Conservation (phyloP, 164 flowering plant genomes). For the Tinospora cordifolia region DNA sequence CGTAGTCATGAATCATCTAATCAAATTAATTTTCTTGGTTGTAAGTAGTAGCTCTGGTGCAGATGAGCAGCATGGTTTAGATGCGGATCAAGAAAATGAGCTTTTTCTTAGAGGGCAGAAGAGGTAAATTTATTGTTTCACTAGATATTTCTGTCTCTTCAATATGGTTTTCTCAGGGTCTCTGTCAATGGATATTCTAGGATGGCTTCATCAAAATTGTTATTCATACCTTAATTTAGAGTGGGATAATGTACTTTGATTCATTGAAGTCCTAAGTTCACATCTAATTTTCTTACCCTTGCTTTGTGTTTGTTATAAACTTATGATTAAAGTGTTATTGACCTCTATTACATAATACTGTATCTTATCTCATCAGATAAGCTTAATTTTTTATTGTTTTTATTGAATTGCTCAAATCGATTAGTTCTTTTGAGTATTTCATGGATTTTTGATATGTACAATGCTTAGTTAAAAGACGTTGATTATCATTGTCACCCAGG, state of each 20-base stretch:
- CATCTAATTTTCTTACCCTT: neutral
- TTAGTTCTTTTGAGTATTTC: neutral
- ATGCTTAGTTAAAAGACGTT: neutral
- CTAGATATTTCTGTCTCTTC: neutral
- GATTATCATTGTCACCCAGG: neutral
- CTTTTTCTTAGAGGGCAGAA: constrained; percentile 43
- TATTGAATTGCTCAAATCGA: neutral
- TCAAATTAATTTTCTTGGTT: constrained; percentile 4
- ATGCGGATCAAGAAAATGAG: constrained; percentile 31
- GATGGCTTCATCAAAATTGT: neutral
- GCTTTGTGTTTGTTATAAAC: neutral
- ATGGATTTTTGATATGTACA: neutral
- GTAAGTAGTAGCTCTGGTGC: constrained; percentile 29
- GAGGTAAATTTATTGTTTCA: constrained; percentile 26
- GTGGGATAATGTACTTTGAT: neutral
- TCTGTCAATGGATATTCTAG: neutral
- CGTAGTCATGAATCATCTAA: neutral
- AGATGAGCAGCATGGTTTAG: constrained; percentile 21
- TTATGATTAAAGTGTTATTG: neutral
- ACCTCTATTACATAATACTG: neutral
- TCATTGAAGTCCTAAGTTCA: neutral
- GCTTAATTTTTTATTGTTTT: neutral
- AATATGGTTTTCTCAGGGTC: neutral
- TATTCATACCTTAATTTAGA: neutral
- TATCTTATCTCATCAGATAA: neutral